Evolutionary conservation across 1,284 basidiomycete genomes (phyloP).

Genomic region (Pholiota adiposa): DNA sequence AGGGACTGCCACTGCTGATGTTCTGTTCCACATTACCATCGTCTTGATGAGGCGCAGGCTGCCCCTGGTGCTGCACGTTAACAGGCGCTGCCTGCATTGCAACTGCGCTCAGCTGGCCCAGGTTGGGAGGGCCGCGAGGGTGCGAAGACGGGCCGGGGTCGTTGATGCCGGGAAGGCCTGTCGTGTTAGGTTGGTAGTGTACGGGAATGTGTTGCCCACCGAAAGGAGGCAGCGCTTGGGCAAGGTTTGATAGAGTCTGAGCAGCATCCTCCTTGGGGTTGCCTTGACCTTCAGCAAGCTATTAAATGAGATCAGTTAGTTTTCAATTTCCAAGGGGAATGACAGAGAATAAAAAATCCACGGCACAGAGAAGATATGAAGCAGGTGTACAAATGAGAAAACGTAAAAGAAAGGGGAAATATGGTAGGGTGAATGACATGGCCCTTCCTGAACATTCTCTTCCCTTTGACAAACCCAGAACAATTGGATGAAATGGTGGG

Average conservation of each 20-base stretch:
- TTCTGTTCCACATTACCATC: constrained; percentile 36
- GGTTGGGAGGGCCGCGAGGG: constrained; percentile 68
- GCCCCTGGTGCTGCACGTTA: constrained; percentile 33
- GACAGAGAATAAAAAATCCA: no score
- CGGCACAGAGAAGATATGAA: no score
- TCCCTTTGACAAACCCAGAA: no score
- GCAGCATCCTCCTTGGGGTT: constrained; percentile 67
- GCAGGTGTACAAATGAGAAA: no score
- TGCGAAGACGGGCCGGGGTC: constrained; percentile 78
- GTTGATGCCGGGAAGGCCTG: constrained; percentile 45
- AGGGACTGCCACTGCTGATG: constrained; percentile 37
- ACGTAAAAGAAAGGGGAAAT: constrained; percentile 17
- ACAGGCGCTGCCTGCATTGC: constrained; percentile 48
- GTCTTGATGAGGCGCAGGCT: constrained; percentile 24
- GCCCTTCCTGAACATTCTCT: no score
- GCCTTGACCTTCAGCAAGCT: constrained; percentile 38
- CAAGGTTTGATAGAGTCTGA: constrained; percentile 64
- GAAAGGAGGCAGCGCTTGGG: constrained; percentile 46
- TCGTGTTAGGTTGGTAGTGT: constrained; percentile 31
- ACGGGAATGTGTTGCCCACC: constrained; percentile 30
- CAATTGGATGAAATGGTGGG: no score
- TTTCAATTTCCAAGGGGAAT: no score
- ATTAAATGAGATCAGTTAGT: no score
- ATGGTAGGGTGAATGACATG: not conserved
- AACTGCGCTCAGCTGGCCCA: constrained; percentile 59